Evolutionary conservation across 2,329 filamentous ascomycete genomes (phyloP).

Genomic region (Pseudopithomyces maydicus): DNA sequence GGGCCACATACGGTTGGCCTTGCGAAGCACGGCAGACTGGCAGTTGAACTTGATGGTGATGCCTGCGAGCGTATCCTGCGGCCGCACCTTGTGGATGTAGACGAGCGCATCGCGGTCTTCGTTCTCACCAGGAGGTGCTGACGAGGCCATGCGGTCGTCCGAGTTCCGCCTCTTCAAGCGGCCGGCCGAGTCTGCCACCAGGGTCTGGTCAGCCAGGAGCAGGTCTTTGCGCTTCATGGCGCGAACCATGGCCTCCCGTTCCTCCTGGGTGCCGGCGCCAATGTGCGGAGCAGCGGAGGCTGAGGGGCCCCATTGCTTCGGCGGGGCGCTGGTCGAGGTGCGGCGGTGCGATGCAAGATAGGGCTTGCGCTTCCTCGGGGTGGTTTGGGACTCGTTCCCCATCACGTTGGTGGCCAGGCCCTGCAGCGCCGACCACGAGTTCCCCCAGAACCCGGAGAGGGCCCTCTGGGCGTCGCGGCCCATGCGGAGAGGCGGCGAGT

Average conservation of each 20-base stretch:
- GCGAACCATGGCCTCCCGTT: conserved; percentile 52
- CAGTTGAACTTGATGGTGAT: conserved; percentile 91
- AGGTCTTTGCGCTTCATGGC: conserved; percentile 57
- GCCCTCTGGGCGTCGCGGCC: conserved; percentile 28
- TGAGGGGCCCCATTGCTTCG: conserved; percentile 55
- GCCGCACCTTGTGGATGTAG: conserved; percentile 85
- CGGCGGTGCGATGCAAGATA: conserved; percentile 33
- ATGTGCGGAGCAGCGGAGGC: conserved; percentile 44
- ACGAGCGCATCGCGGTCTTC: conserved; percentile 78
- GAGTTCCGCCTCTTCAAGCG: conserved; percentile 70
- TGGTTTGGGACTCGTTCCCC: conserved; percentile 43
- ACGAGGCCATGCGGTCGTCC: conserved; percentile 60
- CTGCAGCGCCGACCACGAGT: conserved; percentile 55
- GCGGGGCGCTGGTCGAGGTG: conserved; percentile 45
- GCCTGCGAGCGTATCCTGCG: conserved; percentile 86
- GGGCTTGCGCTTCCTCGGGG: conserved; percentile 38
- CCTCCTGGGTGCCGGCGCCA: conserved; percentile 52
- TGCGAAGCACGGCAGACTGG: conserved; percentile 78
- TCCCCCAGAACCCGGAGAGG: conserved; percentile 54
- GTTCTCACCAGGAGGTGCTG: conserved; percentile 59
- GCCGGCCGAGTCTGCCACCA: conserved; percentile 51
- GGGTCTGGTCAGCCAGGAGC: conserved; percentile 48
- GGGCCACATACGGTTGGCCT: conserved; percentile 92
- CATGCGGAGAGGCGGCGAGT: conserved; percentile 27
- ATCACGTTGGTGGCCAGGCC: conserved; percentile 56